Evolutionary conservation across 371 early-diverging fungal genomes (phyloP).

Genomic region (Nematocida homosporus): DNA sequence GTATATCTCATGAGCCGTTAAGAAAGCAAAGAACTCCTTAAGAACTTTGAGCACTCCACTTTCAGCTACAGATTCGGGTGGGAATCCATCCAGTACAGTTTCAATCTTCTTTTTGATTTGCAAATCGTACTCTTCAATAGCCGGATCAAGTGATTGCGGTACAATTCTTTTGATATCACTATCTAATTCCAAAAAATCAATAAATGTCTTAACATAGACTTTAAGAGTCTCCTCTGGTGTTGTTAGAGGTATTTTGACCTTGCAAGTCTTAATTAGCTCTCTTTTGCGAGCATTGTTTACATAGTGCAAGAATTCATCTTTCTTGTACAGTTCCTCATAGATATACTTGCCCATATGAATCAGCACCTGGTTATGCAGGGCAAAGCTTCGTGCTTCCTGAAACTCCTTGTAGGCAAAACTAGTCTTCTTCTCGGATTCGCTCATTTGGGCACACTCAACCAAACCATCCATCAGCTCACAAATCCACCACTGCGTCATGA

Average conservation of each 20-base stretch:
- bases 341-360: constrained; percentile 33
- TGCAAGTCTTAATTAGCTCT: constrained; percentile 41
- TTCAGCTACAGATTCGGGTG: background rate
- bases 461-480: constrained; percentile 39
- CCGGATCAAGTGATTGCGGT: constrained; percentile 27
- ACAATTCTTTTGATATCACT: constrained; percentile 16
- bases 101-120: constrained; percentile 21
- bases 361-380: constrained; percentile 16
- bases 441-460: background rate
- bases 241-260: background rate
- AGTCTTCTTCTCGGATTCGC: background rate
- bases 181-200: constrained; percentile 39
- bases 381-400: constrained; percentile 21
- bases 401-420: background rate
- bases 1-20: background rate
- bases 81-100: background rate
- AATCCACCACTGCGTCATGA: constrained; percentile 51
- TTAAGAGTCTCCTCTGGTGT: background rate
- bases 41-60: constrained; percentile 12
- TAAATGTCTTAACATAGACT: background rate
- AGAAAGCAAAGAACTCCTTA: constrained; percentile 13
- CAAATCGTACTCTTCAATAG: constrained; percentile 39
- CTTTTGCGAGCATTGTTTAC: constrained; percentile 38
- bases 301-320: constrained; percentile 36
- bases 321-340: constrained; percentile 7